phyloP scores from a whole-genome alignment of 2,329 filamentous ascomycete genomes.

The Orbilia brochopaga region DNA sequence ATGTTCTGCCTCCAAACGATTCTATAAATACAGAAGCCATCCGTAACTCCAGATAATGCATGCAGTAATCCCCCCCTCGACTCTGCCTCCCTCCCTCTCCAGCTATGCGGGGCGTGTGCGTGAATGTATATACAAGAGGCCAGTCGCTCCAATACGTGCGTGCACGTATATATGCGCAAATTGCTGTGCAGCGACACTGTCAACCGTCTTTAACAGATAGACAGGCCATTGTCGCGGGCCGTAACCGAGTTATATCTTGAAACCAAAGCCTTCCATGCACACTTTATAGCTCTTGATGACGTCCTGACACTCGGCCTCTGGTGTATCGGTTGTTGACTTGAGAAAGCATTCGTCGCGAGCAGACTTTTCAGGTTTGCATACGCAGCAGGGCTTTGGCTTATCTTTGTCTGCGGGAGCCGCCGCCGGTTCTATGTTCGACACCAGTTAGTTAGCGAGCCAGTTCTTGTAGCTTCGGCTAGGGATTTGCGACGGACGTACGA shows the following conservation, averaged over 20 bases:
- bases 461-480: neutral
- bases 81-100: neutral
- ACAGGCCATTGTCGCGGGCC: no score
- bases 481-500: conserved; percentile 15
- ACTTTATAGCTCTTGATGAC: conserved; percentile 82
- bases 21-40: no score
- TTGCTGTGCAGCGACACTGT: no score
- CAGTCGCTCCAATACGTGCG: no score
- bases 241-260: conserved; percentile 63
- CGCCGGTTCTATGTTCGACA: conserved; percentile 11
- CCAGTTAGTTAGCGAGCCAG: neutral
- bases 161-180: conserved; percentile 2
- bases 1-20: neutral
- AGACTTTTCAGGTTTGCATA: conserved; percentile 93
- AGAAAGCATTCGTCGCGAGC: conserved; percentile 98
- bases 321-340: conserved; percentile 83
- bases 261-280: conserved; percentile 93
- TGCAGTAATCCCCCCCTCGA: conserved; percentile 7
- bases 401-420: conserved; percentile 19
- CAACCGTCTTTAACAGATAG: no score
- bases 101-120: no score
- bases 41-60: conserved; percentile 1
- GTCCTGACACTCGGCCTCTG: conserved; percentile 79
- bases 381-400: conserved; percentile 80
- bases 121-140: no score